phyloP scores from a whole-genome alignment of 352 stramenopile species.

The Albugo laibachii region DNA sequence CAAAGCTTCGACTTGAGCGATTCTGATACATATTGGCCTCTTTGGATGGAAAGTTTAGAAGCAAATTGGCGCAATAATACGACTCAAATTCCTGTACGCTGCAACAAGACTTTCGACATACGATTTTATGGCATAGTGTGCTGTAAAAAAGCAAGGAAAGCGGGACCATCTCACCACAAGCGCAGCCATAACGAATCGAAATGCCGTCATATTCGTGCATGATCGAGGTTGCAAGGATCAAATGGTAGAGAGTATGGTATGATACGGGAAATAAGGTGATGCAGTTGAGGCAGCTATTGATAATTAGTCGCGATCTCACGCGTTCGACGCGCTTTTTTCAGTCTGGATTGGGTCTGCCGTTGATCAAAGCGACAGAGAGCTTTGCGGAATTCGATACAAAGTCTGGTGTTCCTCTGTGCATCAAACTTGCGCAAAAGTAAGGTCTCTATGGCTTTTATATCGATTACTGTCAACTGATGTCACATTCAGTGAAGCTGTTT shows the following conservation, averaged over 20 bases:
- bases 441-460: background rate
- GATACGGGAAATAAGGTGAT: constrained; percentile 5
- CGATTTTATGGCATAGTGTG: constrained; percentile 47
- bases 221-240: too few relatives aligned
- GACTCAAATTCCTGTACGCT: constrained; percentile 76
- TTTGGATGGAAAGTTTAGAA: constrained; percentile 76
- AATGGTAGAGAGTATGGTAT: too few relatives aligned
- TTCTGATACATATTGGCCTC: constrained; percentile 77
- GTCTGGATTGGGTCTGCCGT: constrained; percentile 50
- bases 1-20: constrained; percentile 68
- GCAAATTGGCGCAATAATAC: constrained; percentile 70
- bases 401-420: constrained; percentile 37
- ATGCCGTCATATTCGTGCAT: constrained; percentile 11
- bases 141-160: constrained; percentile 50
- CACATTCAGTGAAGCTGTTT: constrained; percentile 41
- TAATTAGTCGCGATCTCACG: constrained; percentile 68
- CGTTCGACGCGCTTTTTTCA: constrained; percentile 68
- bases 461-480: background rate
- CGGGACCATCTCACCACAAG: constrained; percentile 40
- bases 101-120: constrained; percentile 44
- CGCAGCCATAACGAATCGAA: constrained; percentile 46
- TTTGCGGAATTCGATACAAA: constrained; percentile 66
- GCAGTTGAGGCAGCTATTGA: constrained; percentile 60
- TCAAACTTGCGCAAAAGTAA: constrained; percentile 67
- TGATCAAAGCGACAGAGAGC: constrained; percentile 56